Base-by-base conservation (phyloP, 805 yeast genomes). In the Metschnikowia sp. region DNA sequence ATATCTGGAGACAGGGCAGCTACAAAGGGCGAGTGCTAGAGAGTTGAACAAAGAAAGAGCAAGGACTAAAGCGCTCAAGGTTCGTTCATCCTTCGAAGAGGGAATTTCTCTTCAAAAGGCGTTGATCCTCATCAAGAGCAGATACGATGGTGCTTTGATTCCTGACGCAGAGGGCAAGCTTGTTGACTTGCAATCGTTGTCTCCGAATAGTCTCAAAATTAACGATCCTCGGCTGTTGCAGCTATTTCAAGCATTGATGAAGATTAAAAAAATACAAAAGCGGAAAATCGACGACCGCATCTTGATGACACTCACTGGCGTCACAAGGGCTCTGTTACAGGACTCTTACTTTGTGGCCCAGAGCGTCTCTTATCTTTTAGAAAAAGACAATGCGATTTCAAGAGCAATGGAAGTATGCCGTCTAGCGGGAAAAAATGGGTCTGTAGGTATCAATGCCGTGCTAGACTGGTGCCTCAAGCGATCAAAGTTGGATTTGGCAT, bases 371-470 rank as follows among this genome's bases (percentile, higher is more conserved):
- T 76, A 77, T 45, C 76, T 84, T 48, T 63, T 87, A 32, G 66
- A 65, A 15, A 63, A 78, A 43, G 80, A 72, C 44, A 79, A 78
- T 32, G 59, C 63, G 31, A 51, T 72, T 0, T 70, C 68, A 31
- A 77, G 86, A 48, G 91, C 91, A 0, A 47, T 75, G 26, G 70
- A 69, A 53, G 61, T 82, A n/a, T 68, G 77, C 3, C 68, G 73
- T 37, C 51, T 81, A 10, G 79, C 85, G 0, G 63, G 69, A 29
- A 59, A 58, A 2, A 72, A 74, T 33, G 88, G 86, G 8, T 54
- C 71, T 0, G 86, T 82, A 31, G 86, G 81, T 1, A 76, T 81
- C 79, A 86, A 87, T 52, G 71, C 76, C n/a, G 70, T 86, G 0
- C 60, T 82, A 57, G 73, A 76, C 49, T 75, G 80, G 69, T 68